These are phyloP conservation scores for Monosporascus sp. DNA, from an alignment of 2,329 filamentous ascomycete species.

Conservation along the genomic window DNA sequence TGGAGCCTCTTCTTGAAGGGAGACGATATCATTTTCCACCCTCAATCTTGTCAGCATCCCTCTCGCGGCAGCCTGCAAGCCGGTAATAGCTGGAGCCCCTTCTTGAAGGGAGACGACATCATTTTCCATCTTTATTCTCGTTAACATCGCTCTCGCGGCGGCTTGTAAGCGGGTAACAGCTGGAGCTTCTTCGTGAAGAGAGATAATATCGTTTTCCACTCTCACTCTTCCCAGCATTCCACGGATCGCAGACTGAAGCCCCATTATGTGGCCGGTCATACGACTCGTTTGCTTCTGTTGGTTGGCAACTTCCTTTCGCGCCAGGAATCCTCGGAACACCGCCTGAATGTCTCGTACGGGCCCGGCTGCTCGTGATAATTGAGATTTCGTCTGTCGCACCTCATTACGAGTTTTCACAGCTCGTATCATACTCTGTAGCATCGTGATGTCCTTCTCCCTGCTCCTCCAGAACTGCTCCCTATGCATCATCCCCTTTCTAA, in stretches of 20 bases:
- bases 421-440: conserved; percentile 76
- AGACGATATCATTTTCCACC: conserved; percentile 39
- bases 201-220: conserved; percentile 32
- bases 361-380: conserved; percentile 57
- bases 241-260: conserved; percentile 62
- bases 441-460: conserved; percentile 66
- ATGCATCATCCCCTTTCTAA: conserved; percentile 56
- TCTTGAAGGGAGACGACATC: conserved; percentile 48
- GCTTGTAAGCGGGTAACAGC: conserved; percentile 9
- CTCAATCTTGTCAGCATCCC: conserved; percentile 48
- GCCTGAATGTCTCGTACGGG: conserved; percentile 63
- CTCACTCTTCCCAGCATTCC: conserved; percentile 59
- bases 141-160: conserved; percentile 35
- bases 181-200: conserved; percentile 17
- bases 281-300: conserved; percentile 52
- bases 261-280: conserved; percentile 46
- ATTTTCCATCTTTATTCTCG: conserved; percentile 42
- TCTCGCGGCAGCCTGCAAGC: conserved; percentile 60
- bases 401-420: conserved; percentile 59
- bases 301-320: conserved; percentile 51
- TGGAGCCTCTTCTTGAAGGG: conserved; percentile 45
- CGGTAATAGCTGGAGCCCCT: conserved; percentile 44
- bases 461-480: conserved; percentile 65
- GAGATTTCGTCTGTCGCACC: conserved; percentile 49
- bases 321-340: conserved; percentile 61